Base-by-base conservation (phyloP, 371 early-diverging fungal species). In the Furculomyces boomerangus region DNA sequence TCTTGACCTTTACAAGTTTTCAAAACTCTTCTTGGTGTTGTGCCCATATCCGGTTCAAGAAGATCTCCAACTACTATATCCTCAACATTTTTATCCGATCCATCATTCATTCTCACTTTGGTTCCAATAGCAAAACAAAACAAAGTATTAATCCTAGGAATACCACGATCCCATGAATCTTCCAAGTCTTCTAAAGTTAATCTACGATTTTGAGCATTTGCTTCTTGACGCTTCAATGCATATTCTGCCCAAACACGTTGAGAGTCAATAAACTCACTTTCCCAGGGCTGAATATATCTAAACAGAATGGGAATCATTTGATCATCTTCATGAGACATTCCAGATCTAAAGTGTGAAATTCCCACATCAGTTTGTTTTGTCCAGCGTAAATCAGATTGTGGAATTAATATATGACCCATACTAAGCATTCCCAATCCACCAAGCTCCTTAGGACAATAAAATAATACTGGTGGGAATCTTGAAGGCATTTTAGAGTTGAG, bases 361-460 rank as follows among this genome's bases (percentile, higher is more conserved):
- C 93, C 95, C 0, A 88, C 82, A 53, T 94, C 94, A 1, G 97
- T 95, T 71, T 95, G 95, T 65, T 91, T 86, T 29, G 87, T 84
- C 93, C 93, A 95, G 31, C 95, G 84, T 59, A 94, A 67, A 68
- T 98, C 96, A 37, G 89, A 88, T 68, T 93, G 92, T 32, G 95
- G 97, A 58, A 96, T 95, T 53, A 96, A 72, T 18, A 96, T 89
- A 56, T 96, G 96, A 55, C 95, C 95, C 95, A 95, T 95, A 25
- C 90, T 93, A 41, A 98, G 74, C 98, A 99, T 96, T 57, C 96
- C 96, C 24, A 99, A 77, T 56, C 99, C 99, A 62, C 99, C 99
- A 56, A 94, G 71, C 72, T 97, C 95, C 74, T 88, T 89, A 3
- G 93, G 91, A 30, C 80, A 74, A 60, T 86, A 89, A 70, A 94